These are phyloP conservation scores for Phytophthora boehmeriae DNA, from an alignment of 352 stramenopile genomes.

Conservation along the genomic window DNA sequence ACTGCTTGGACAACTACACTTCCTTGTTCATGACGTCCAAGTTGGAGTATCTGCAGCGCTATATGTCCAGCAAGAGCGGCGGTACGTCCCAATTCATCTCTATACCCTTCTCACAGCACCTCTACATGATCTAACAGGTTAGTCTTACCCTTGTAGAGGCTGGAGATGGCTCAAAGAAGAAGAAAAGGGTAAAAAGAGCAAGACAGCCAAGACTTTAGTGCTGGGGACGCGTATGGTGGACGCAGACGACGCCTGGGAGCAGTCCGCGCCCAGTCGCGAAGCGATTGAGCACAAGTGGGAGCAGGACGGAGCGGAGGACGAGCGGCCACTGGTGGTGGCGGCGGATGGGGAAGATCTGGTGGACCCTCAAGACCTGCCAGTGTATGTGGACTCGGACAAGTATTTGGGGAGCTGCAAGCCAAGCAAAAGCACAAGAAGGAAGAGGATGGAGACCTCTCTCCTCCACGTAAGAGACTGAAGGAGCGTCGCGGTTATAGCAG, in stretches of 20 bases:
- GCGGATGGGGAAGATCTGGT: conserved; percentile 52
- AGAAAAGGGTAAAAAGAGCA: conserved; percentile 73
- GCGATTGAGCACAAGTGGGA: conserved; percentile 71
- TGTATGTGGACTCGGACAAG: conserved; percentile 76
- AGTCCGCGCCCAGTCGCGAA: conserved; percentile 47
- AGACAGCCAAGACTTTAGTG: conserved; percentile 28
- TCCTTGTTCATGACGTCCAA: conserved; percentile 75
- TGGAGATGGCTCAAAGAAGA: conserved; percentile 50
- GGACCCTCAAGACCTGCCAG: conserved; percentile 68
- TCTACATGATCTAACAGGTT: conserved; percentile 2
- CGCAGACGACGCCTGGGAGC: conserved; percentile 60
- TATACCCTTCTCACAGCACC: neutral
- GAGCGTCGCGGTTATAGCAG: conserved; percentile 22
- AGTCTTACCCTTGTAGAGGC: conserved; percentile 6
- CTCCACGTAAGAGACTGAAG: conserved; percentile 44
- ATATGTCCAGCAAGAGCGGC: conserved; percentile 48
- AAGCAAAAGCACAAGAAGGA: conserved; percentile 29
- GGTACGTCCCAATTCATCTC: conserved; percentile 25
- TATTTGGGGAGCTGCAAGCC: conserved; percentile 58
- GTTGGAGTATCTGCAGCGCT: conserved; percentile 82
- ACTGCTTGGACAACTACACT: too few relatives aligned
- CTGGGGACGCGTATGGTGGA: conserved; percentile 58
- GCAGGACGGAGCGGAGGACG: conserved; percentile 55
- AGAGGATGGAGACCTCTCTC: conserved; percentile 49
- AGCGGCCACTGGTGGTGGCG: conserved; percentile 41